Evolutionary conservation across 2,329 filamentous ascomycete species (phyloP), one percentile per base, ranked within the genome.

Genomic region (Cytospora mali): DNA sequence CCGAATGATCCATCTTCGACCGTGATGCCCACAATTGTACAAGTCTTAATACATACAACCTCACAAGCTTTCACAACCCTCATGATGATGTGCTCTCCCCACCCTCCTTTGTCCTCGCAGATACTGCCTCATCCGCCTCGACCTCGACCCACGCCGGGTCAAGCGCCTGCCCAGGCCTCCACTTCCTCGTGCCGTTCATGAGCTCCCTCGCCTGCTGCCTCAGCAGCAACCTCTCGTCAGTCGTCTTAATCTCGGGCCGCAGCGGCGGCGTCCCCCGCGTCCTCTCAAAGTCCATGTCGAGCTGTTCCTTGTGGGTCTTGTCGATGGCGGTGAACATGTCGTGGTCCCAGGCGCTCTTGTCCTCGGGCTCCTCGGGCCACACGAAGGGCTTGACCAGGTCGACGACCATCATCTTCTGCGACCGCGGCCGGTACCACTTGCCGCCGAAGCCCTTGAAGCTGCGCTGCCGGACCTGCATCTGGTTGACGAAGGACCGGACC

Each of bases 401-500:
- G 51, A 96, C 92, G 49, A 90, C 96, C 95, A 99, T 99, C 76
- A 88, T 90, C 84, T 99, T 99, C 71, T 88, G 84, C 55, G 87
- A 80, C 67, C 84, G 81, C 28, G 91, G 90, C 27, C 94, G 86
- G 75, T 87, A 88, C 81, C 86, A 87, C 66, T 82, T 82, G 65
- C 83, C 81, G 71, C 76, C 80, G 71, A 67, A 64, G 75, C 69
- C 76, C 66, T 73, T 69, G 70, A 80, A 78, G 67, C 81, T 84
- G 62, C 83, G 84, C 39, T 85, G 84, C 62, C 84, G 82, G 18
- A 77, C 76, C 64, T 74, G 85, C 74, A 87, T 83, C 76, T 89
- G 86, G 70, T 91, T 88, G 72, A 98, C 85, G 72, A 86, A 94
- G 58, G 91, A 93, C 66, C 94, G 90, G 66, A 98, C 87, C 68